These are phyloP conservation scores for Hamiltosporidium tvaerminnensis DNA, from an alignment of 371 early-diverging fungal genomes.

Conservation along the genomic window DNA sequence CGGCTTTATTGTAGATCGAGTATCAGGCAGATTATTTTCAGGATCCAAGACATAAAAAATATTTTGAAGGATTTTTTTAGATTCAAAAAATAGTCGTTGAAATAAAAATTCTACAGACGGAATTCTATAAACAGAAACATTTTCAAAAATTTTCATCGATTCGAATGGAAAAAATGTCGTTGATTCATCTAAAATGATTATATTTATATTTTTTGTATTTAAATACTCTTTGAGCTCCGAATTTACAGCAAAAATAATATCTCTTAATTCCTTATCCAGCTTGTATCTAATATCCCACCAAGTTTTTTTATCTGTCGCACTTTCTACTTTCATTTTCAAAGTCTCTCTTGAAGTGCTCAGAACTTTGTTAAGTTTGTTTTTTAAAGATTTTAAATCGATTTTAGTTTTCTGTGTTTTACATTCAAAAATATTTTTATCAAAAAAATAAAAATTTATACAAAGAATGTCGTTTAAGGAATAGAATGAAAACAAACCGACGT, in stretches of 20 bases:
- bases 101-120: constrained; percentile 19
- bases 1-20: constrained; percentile 13
- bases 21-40: constrained; percentile 36
- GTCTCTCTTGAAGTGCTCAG: constrained; percentile 9
- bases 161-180: constrained; percentile 32
- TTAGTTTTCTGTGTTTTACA: not conserved
- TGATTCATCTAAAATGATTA: constrained; percentile 24
- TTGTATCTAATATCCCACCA: constrained; percentile 33
- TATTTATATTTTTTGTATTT: not conserved
- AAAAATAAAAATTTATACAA: no score
- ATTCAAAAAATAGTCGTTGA: not conserved
- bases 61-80: not conserved
- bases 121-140: constrained; percentile 13
- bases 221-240: no score
- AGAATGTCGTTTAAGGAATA: no score
- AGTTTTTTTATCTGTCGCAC: constrained; percentile 3
- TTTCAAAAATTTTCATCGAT: constrained; percentile 7
- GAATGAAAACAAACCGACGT: not conserved
- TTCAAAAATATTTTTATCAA: no score
- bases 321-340: constrained; percentile 13
- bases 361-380: constrained; percentile 8
- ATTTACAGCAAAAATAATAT: constrained; percentile 6
- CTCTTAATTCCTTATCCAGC: constrained; percentile 19
- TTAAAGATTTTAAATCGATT: not conserved
- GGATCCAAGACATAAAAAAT: constrained; percentile 40